Conservation (phyloP, 768 basidiomycete species). For the Tubosaeta sp. region DNA sequence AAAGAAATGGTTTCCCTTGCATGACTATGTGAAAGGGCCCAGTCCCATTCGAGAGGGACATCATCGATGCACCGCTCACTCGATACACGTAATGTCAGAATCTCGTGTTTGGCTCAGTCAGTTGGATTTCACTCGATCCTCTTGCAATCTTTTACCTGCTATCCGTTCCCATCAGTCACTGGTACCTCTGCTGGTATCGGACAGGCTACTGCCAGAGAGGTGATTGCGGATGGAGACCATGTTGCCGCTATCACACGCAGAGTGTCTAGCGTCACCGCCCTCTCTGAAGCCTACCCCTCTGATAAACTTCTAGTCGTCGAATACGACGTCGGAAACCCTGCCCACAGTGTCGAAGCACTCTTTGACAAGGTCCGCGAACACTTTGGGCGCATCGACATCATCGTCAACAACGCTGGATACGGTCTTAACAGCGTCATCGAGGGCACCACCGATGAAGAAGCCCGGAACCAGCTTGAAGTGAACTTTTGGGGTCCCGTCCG, state of each 20-base stretch:
- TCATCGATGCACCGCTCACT: too few relatives aligned
- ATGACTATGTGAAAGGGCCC: too few relatives aligned
- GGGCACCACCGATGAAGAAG: constrained; percentile 20
- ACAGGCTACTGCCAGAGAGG: constrained; percentile 4
- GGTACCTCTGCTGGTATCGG: constrained; percentile 41
- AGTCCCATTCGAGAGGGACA: too few relatives aligned
- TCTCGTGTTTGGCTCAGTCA: too few relatives aligned
- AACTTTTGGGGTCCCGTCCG: constrained; percentile 30
- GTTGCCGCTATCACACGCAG: constrained; percentile 5
- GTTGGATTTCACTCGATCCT: too few relatives aligned
- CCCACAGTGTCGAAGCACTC: too few relatives aligned
- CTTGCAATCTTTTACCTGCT: too few relatives aligned
- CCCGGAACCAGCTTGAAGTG: constrained; percentile 26
- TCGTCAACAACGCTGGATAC: constrained; percentile 33
- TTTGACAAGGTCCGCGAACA: too few relatives aligned
- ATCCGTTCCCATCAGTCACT: constrained; percentile 25
- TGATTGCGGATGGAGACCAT: too few relatives aligned
- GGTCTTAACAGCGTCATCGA: constrained; percentile 25
- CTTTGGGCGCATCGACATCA: constrained; percentile 6
- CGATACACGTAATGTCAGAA: too few relatives aligned
- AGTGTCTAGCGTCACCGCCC: constrained; percentile 14
- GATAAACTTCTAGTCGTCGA: constrained; percentile 27
- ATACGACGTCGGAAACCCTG: constrained; percentile 26
- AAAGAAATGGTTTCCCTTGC: too few relatives aligned
- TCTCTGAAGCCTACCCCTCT: constrained; percentile 10